Evolutionary conservation across 208 protist genomes (phyloP), one percentile per base, ranked within the genome.

Genomic region (Wallacemonas sp.): DNA sequence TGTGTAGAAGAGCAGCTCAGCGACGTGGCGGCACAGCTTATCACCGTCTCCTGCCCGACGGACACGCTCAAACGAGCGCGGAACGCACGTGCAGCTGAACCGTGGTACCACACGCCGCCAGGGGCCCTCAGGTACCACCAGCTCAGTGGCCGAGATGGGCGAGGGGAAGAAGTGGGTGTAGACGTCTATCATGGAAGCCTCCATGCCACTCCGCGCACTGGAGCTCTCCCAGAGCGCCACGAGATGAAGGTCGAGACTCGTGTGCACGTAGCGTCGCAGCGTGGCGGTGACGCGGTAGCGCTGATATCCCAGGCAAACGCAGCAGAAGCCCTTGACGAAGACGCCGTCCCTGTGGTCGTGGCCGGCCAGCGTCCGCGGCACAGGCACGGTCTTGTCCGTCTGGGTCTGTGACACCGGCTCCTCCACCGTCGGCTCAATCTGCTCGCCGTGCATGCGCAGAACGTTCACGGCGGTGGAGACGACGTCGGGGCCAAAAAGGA

Each of bases 1-100:
- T 66, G 89, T 88, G 71, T 74, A 88, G 68, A 84, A 83, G 33
- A 85, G 63, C 22, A 91, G 63, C 71, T 93, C 64, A n/a, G 84
- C 84, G 1, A 90, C 21, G 52, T 93, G 87, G 32, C 87, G 83
- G 59, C 87, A 93, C 52, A 76, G 74, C 63, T 83, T 89, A 48
- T 45, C 45, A 0, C 83, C 82, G 19, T 81, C 73, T 12, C 63
- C 52, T 3, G 82, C 83, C 58, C 36, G 26, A n/a, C 70, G 59
- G 26, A 84, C 67, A 38, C 59, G 50, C 54, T 93, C 87, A 57
- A 81, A 72, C 0, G 61, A 13, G 22, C 84, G 71, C 8, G 87
- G 84, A 9, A 59, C 82, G 46, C 87, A 93, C 15, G 68, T 90
- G 68, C 87, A 93, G 17, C 71, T 76, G 19, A 87, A 58, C 0